A percentile compares a stretch with the other conserved stretches of the same genome.
Evolutionary conservation across 129 eudicot species (phyloP).

Genomic region (Erigeron canadensis): DNA sequence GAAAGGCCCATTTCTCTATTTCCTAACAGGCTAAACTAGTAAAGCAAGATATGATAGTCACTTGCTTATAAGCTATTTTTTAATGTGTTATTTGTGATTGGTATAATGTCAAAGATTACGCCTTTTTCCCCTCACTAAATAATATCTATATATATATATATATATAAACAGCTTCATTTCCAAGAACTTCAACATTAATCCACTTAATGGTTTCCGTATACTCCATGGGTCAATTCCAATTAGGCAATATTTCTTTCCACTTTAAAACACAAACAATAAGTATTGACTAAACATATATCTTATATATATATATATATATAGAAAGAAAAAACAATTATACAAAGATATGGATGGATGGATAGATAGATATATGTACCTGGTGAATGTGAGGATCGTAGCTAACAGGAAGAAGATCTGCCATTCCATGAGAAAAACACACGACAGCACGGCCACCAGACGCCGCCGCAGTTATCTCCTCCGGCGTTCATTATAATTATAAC

Average conservation of each 20-base stretch:
- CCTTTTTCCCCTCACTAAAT: background rate
- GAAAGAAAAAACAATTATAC: background rate
- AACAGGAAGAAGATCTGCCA: slow-evolving; percentile 98
- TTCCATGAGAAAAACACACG: slow-evolving; percentile 79
- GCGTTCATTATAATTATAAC: slow-evolving; percentile 57
- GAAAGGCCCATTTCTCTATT: background rate
- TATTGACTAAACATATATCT: background rate
- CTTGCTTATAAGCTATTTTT: background rate
- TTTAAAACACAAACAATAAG: too few relatives aligned
- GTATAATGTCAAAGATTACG: background rate
- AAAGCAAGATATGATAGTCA: slow-evolving; percentile 5
- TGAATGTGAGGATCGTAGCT: slow-evolving; percentile 73
- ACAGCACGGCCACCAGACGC: slow-evolving; percentile 51
- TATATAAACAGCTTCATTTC: background rate
- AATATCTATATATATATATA: too few relatives aligned
- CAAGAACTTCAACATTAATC: too few relatives aligned
- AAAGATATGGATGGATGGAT: background rate
- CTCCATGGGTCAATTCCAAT: too few relatives aligned
- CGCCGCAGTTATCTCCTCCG: slow-evolving; percentile 36
- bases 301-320: background rate
- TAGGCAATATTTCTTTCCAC: too few relatives aligned
- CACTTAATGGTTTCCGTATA: too few relatives aligned
- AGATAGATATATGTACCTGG: slow-evolving; percentile 47
- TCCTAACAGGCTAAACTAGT: slow-evolving; percentile 13
- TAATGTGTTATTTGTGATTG: background rate